Evolutionary conservation across 768 basidiomycete species (phyloP).

Genomic region (Rhodocollybia butyracea): DNA sequence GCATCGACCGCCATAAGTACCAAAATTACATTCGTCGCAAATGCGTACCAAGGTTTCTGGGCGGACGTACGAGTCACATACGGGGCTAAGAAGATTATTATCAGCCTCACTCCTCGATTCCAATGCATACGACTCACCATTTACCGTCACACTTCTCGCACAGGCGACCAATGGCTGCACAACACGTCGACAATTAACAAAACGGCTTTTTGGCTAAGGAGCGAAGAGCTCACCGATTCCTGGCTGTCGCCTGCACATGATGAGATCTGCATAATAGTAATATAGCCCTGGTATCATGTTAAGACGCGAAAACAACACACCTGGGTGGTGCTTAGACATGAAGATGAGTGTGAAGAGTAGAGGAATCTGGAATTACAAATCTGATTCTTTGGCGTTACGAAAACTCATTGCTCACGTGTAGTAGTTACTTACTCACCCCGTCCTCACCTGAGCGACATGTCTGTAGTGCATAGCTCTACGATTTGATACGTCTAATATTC

Average conservation of each 20-base stretch:
- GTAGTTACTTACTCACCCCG: too few species aligned
- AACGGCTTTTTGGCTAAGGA: background rate
- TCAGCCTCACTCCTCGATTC: background rate
- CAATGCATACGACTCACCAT: constrained; percentile 61
- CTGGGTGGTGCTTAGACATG: constrained; percentile 93
- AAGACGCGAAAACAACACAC: constrained; percentile 28
- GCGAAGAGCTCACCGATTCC: constrained; percentile 73
- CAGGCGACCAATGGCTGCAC: constrained; percentile 88
- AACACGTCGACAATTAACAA: constrained; percentile 10
- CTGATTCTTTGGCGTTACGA: background rate
- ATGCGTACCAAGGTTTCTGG: constrained; percentile 97
- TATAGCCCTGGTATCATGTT: background rate
- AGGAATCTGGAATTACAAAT: background rate
- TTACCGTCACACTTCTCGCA: constrained; percentile 99
- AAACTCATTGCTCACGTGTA: background rate
- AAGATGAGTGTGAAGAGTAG: constrained; percentile 7
- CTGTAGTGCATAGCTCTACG: too few species aligned
- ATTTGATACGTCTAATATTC: too few species aligned
- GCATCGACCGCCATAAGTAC: constrained; percentile 95
- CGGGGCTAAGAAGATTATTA: constrained; percentile 56
- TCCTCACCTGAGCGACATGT: too few species aligned
- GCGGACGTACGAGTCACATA: constrained; percentile 98
- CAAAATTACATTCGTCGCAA: constrained; percentile 99
- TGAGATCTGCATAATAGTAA: constrained; percentile 68
- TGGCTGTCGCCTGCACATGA: constrained; percentile 97